Conservation (phyloP, 495 filamentous ascomycete species). For the Xylaria cubensis region DNA sequence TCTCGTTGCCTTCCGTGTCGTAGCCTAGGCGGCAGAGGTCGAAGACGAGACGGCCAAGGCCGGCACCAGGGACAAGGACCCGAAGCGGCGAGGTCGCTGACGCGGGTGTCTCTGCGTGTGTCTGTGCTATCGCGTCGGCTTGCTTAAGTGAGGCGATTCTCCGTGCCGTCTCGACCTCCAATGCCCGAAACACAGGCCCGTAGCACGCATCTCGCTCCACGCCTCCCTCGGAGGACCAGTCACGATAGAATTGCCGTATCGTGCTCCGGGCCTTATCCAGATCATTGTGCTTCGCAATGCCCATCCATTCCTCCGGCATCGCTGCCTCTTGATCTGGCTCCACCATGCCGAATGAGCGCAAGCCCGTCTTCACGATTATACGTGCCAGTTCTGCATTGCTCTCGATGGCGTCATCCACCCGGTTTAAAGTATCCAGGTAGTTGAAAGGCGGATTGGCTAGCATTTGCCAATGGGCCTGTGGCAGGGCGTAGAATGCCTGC, state of each 20-base stretch:
- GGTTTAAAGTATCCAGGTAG: constrained; percentile 74
- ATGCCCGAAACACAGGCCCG: constrained; percentile 68
- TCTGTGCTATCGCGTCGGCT: constrained; percentile 9
- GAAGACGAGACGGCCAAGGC: constrained; percentile 79
- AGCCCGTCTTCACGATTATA: constrained; percentile 70
- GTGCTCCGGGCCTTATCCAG: constrained; percentile 90
- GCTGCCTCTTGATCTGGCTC: constrained; percentile 31
- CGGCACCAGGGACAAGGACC: constrained; percentile 81
- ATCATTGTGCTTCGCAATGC: constrained; percentile 69
- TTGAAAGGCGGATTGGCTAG: constrained; percentile 82
- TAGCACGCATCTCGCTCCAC: constrained; percentile 78
- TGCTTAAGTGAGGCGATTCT: constrained; percentile 1
- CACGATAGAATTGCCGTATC: constrained; percentile 90
- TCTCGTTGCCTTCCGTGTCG: constrained; percentile 87
- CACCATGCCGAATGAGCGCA: constrained; percentile 67
- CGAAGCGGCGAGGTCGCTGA: constrained; percentile 45
- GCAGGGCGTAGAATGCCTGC: constrained; percentile 90
- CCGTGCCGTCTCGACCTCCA: constrained; percentile 62
- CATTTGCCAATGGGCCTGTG: constrained; percentile 78
- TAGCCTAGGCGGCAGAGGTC: constrained; percentile 81
- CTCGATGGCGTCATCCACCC: constrained; percentile 88
- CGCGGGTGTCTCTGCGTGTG: neutral
- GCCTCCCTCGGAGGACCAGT: constrained; percentile 85
- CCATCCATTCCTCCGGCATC: constrained; percentile 64
- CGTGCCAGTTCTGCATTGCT: constrained; percentile 83